These are phyloP conservation scores for Dorcoceras hygrometricum DNA, from an alignment of 257 asterid genomes.

Conservation along the genomic window DNA sequence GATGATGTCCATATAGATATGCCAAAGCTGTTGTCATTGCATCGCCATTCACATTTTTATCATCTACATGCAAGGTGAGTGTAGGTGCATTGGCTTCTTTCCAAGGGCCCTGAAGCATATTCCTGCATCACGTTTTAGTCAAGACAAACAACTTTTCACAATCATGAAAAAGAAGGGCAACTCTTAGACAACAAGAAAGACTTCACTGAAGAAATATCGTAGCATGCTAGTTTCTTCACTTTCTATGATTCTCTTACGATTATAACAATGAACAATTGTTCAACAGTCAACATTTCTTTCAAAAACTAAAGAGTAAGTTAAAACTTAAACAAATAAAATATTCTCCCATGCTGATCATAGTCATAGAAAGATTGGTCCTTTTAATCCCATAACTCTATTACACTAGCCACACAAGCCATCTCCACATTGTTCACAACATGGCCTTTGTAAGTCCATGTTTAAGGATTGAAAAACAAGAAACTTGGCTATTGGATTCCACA, in stretches of 20 bases:
- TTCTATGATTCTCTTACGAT: no score
- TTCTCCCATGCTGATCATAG: no score
- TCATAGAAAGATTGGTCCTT: no score
- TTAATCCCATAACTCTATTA: no score
- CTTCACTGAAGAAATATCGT: neutral
- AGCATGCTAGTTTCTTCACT: neutral
- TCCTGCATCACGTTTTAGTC: slow-evolving; percentile 46
- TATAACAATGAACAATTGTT: neutral
- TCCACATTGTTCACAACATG: neutral
- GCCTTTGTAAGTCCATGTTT: neutral
- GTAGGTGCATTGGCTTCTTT: slow-evolving; percentile 87
- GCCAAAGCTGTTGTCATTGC: slow-evolving; percentile 85
- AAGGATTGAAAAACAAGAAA: neutral
- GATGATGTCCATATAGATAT: slow-evolving; percentile 90
- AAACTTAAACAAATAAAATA: no score
- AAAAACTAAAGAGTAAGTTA: no score
- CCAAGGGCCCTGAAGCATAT: slow-evolving; percentile 99
- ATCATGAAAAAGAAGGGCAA: neutral
- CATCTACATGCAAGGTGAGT: slow-evolving; percentile 84
- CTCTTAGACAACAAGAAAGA: neutral
- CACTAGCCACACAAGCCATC: no score
- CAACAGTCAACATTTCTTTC: no score
- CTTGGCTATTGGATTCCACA: neutral
- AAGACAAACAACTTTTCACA: slow-evolving; percentile 7
- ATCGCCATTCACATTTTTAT: slow-evolving; percentile 77